phyloP scores from a whole-genome alignment of 257 asterid species.

The Solanum stenotomum region DNA sequence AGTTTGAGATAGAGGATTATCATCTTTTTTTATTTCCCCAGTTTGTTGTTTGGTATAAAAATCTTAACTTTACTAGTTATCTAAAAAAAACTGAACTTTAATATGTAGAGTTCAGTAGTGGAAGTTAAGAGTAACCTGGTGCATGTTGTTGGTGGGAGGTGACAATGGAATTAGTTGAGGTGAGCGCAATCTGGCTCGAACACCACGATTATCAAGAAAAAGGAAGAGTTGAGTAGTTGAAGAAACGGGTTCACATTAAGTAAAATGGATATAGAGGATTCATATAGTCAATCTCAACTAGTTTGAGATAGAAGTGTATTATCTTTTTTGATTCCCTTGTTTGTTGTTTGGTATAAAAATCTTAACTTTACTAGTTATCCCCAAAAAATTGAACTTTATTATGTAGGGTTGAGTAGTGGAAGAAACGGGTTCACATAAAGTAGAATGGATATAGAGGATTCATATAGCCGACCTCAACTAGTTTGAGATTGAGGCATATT shows the following conservation, averaged over 20 bases:
- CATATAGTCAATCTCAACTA: not conserved
- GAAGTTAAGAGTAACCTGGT: not conserved
- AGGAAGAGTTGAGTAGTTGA: not conserved
- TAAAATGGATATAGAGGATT: not conserved
- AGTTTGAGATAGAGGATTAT: not conserved
- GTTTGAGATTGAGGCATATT: not conserved
- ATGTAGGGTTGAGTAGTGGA: not conserved
- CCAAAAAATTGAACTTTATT: not conserved
- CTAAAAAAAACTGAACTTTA: not conserved
- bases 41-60: not conserved
- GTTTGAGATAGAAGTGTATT: not conserved
- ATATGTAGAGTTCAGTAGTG: not conserved
- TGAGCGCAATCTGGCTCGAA: not conserved
- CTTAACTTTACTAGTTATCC: not conserved
- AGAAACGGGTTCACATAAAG: not conserved
- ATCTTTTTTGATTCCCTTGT: not conserved
- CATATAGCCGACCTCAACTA: not conserved
- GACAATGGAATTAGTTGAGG: not conserved
- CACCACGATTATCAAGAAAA: not conserved
- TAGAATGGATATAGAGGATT: not conserved
- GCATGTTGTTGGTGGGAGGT: not conserved
- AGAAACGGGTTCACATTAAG: not conserved
- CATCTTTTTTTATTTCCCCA: not conserved
- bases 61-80: not conserved
- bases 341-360: not conserved